phyloP scores from a whole-genome alignment of 164 flowering plant genomes.

The Stephania japonica region DNA sequence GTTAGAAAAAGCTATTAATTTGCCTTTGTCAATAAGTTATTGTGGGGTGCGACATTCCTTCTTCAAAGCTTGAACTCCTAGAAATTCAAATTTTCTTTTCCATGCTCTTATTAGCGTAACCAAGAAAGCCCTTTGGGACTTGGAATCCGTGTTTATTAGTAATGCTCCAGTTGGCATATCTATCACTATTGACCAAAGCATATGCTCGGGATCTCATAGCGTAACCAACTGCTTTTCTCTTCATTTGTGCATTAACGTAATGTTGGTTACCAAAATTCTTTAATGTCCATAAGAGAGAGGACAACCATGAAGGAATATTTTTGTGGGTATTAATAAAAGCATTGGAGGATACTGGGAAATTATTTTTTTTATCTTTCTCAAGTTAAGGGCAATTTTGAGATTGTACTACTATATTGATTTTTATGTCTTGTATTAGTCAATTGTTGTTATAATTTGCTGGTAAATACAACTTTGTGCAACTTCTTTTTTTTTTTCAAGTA shows the following conservation, averaged over 20 bases:
- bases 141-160: not conserved
- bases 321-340: too few species aligned
- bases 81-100: too few species aligned
- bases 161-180: not conserved
- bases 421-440: not conserved
- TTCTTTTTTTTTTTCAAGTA: too few species aligned
- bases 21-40: too few species aligned
- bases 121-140: not conserved
- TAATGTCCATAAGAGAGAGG: not conserved
- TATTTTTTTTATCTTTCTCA: too few species aligned
- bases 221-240: not conserved
- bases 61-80: too few species aligned
- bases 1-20: too few species aligned
- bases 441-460: not conserved
- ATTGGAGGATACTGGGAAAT: too few species aligned
- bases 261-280: not conserved
- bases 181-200: not conserved
- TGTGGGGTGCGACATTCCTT: too few species aligned
- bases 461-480: not conserved
- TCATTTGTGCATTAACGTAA: not conserved
- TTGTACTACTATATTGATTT: not conserved
- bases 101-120: not conserved
- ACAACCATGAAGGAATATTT: too few species aligned
- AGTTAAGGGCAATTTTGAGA: not conserved
- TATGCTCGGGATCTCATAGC: not conserved